Conservation (phyloP, 225 moss, liverwort and hornwort genomes). For the Rhytidiadelphus loreus region DNA sequence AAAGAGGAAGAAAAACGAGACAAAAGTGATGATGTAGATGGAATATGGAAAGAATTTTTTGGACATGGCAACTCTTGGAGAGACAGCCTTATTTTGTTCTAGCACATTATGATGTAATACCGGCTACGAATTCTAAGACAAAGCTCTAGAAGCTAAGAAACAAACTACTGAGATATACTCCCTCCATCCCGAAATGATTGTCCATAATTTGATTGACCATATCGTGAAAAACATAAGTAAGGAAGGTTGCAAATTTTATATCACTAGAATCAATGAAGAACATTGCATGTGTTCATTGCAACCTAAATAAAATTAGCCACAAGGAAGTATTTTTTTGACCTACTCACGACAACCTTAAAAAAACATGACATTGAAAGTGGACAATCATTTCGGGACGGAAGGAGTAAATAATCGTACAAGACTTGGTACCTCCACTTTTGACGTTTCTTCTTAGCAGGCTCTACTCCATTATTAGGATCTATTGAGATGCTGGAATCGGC, state of each 20-base stretch:
- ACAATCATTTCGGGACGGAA: too few species aligned
- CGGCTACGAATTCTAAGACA: background rate
- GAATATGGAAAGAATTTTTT: background rate
- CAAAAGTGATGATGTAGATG: background rate
- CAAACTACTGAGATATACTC: background rate
- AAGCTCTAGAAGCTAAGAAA: background rate
- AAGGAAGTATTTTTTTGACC: too few species aligned
- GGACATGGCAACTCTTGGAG: background rate
- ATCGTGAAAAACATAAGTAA: too few species aligned
- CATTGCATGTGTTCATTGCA: too few species aligned
- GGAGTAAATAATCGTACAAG: background rate
- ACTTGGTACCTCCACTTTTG: slow-evolving; percentile 43
- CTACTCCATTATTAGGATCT: background rate
- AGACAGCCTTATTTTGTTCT: background rate
- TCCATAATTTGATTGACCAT: too few species aligned
- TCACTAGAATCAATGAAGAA: too few species aligned
- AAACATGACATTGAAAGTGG: too few species aligned
- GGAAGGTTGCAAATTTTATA: too few species aligned
- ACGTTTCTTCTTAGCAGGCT: slow-evolving; percentile 33
- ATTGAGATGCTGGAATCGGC: background rate
- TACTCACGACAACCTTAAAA: too few species aligned
- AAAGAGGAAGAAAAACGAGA: background rate
- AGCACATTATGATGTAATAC: background rate
- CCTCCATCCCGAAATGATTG: too few species aligned
- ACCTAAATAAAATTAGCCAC: too few species aligned